Conservation (phyloP, 192 early-diverging fungal genomes). For the Backusella sp. region DNA sequence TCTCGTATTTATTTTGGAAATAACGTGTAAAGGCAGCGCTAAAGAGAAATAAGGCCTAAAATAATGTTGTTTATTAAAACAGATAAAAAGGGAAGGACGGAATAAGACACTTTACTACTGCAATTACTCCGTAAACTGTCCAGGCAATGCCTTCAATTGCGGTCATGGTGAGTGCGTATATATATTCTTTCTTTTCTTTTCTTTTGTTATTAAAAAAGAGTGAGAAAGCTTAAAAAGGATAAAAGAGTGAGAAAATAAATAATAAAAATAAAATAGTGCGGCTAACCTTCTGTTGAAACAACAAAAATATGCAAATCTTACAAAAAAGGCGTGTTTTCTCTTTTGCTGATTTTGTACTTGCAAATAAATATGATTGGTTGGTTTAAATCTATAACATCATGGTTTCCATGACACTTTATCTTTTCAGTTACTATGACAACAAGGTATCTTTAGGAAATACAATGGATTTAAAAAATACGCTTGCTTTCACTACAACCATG, state of each 20-base stretch:
- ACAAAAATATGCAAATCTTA: slow-evolving; percentile 5
- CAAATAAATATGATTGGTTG: neutral
- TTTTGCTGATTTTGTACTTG: neutral
- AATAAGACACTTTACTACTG: slow-evolving; percentile 33
- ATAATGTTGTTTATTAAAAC: neutral
- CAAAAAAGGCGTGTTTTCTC: slow-evolving; percentile 4
- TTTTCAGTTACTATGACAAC: neutral
- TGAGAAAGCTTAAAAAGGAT: neutral
- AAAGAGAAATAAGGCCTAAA: slow-evolving; percentile 45
- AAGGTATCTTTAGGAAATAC: neutral
- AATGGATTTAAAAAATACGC: too few species aligned
- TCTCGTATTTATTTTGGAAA: slow-evolving; percentile 49
- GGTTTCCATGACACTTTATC: neutral
- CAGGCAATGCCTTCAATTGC: slow-evolving; percentile 42
- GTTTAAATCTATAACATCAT: neutral
- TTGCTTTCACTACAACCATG: too few species aligned
- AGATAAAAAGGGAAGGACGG: neutral
- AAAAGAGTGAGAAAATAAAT: neutral
- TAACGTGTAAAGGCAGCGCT: slow-evolving; percentile 48
- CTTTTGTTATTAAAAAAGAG: neutral
- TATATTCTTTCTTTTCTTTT: neutral
- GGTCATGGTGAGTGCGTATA: slow-evolving; percentile 13
- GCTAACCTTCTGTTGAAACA: neutral
- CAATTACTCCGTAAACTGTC: slow-evolving; percentile 46
- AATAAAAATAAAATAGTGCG: neutral